phyloP scores from a whole-genome alignment of 2,329 filamentous ascomycete genomes.

The Diaporthe destruens region DNA sequence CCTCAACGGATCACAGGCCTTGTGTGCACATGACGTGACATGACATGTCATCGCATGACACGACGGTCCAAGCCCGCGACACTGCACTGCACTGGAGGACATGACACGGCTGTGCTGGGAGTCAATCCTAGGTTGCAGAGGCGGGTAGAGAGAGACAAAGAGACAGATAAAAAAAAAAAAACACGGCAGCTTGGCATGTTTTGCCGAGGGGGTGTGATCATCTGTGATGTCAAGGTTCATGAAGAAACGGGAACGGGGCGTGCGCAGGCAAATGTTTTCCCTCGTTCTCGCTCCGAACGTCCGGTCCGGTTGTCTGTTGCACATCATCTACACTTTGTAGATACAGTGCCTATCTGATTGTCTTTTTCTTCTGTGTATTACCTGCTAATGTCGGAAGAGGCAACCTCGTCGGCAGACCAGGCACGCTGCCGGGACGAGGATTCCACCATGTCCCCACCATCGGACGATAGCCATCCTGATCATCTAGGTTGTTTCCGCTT shows the following conservation, averaged over 20 bases:
- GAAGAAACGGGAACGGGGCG: background rate
- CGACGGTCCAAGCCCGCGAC: background rate
- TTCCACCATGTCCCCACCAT: slow-evolving; percentile 19
- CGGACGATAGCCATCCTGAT: slow-evolving; percentile 20
- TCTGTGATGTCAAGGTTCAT: slow-evolving; percentile 26
- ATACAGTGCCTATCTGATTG: too few species aligned
- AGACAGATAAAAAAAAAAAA: too few species aligned
- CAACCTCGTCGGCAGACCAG: background rate
- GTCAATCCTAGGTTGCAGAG: background rate
- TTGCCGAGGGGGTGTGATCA: background rate
- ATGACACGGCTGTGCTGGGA: slow-evolving; percentile 27
- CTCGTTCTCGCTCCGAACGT: slow-evolving; percentile 2
- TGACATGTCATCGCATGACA: slow-evolving; percentile 17
- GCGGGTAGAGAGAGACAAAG: too few species aligned
- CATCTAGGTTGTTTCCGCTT: slow-evolving; percentile 20
- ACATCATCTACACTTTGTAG: too few species aligned
- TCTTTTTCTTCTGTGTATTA: background rate
- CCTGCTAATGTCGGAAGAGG: background rate
- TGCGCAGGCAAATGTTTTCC: background rate
- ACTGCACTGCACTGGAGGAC: slow-evolving; percentile 1
- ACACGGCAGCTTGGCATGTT: slow-evolving; percentile 22
- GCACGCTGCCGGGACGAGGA: slow-evolving; percentile 14
- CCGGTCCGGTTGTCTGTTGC: slow-evolving; percentile 4
- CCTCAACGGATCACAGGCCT: background rate
- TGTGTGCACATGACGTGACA: slow-evolving; percentile 15